Percentiles rank a stretch among this genome's conserved stretches.
Evolutionary conservation across 208 protist genomes (phyloP).

Genomic region (Phytomonas francai): DNA sequence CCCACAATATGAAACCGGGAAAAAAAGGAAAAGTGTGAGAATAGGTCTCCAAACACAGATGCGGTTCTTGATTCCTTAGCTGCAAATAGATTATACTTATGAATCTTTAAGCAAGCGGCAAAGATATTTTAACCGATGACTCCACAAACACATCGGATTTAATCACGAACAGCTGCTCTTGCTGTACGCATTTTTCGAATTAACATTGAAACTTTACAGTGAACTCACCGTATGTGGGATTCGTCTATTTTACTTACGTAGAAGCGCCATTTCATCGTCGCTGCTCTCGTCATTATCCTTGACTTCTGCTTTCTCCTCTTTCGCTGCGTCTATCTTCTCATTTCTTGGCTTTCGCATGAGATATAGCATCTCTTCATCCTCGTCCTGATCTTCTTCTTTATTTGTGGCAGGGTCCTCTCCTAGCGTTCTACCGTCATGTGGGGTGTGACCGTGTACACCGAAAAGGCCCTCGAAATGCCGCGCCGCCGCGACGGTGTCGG

Average conservation of each 20-base stretch:
- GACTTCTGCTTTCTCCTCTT: neutral
- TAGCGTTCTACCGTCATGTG: too few relatives aligned
- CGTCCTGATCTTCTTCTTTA: conserved; percentile 6
- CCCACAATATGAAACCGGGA: neutral
- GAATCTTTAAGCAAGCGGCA: too few relatives aligned
- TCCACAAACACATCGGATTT: too few relatives aligned
- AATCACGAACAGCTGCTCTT: too few relatives aligned
- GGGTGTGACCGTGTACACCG: neutral
- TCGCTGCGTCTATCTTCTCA: neutral
- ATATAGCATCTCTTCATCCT: conserved; percentile 23
- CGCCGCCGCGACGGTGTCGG: conserved; percentile 15
- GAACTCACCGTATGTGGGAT: too few relatives aligned
- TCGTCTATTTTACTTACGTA: conserved; percentile 1
- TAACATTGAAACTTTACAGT: too few relatives aligned
- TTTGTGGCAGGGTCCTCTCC: conserved; percentile 7
- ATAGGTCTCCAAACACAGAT: too few relatives aligned
- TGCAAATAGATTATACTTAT: too few relatives aligned
- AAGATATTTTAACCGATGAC: too few relatives aligned
- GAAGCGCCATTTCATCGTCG: conserved; percentile 39
- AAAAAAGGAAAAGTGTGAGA: neutral
- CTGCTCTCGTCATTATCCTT: conserved; percentile 22
- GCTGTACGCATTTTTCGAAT: too few relatives aligned
- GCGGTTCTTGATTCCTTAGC: too few relatives aligned
- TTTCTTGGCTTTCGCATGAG: conserved; percentile 14
- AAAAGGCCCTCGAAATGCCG: conserved; percentile 10